phyloP scores from a whole-genome alignment of 2,329 filamentous ascomycete genomes.

The Escovopsis sp. region DNA sequence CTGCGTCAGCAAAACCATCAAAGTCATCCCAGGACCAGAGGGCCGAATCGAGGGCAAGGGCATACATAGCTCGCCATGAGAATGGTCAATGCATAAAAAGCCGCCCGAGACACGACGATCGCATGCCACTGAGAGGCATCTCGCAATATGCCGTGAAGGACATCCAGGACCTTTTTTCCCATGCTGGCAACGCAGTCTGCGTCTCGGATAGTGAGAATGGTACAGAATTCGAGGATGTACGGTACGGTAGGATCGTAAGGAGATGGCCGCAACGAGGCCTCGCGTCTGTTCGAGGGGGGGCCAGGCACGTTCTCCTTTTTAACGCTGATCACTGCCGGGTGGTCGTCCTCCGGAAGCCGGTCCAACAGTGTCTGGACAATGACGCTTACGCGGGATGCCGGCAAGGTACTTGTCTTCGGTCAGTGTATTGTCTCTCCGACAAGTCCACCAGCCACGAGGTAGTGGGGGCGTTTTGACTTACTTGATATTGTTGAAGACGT shows the following conservation, averaged over 20 bases:
- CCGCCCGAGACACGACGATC: slow-evolving; percentile 67
- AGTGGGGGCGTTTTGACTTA: slow-evolving; percentile 27
- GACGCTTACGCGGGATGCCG: slow-evolving; percentile 15
- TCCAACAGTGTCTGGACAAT: slow-evolving; percentile 57
- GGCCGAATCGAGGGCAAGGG: slow-evolving; percentile 5
- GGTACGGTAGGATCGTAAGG: slow-evolving; percentile 75
- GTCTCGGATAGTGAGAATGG: slow-evolving; percentile 65
- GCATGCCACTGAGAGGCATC: slow-evolving; percentile 68
- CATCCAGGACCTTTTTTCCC: slow-evolving; percentile 66
- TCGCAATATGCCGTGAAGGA: slow-evolving; percentile 67
- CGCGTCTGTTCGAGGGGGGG: slow-evolving; percentile 40
- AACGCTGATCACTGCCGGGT: slow-evolving; percentile 68
- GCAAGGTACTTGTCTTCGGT: slow-evolving; percentile 18
- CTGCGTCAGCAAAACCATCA: slow-evolving; percentile 9
- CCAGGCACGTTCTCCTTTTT: slow-evolving; percentile 67
- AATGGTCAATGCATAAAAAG: slow-evolving; percentile 75
- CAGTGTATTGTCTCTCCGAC: not conserved
- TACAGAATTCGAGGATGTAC: slow-evolving; percentile 85
- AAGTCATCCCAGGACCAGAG: too few species aligned
- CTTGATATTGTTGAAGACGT: slow-evolving; percentile 72
- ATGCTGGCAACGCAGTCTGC: slow-evolving; percentile 55
- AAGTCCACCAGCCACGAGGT: not conserved
- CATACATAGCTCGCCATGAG: slow-evolving; percentile 75
- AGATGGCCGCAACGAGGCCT: slow-evolving; percentile 25
- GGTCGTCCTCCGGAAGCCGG: slow-evolving; percentile 72